Evolutionary conservation across 2,329 filamentous ascomycete genomes (phyloP).

Genomic region (Penicillium sp.): DNA sequence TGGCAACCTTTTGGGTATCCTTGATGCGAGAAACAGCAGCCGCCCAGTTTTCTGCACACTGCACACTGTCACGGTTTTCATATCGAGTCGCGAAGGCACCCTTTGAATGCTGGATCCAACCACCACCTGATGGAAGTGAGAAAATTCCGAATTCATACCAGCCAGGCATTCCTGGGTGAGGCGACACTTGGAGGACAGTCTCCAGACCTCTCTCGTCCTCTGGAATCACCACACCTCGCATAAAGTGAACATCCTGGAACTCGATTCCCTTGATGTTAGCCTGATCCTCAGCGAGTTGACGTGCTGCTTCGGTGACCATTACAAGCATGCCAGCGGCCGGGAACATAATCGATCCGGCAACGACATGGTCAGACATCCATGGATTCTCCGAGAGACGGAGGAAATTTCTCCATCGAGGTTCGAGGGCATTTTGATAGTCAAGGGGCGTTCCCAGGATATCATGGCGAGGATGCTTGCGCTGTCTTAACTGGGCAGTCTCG

Average conservation of each 20-base stretch:
- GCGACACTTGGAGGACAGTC: slow-evolving; percentile 20
- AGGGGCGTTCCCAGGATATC: slow-evolving; percentile 27
- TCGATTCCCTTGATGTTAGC: slow-evolving; percentile 18
- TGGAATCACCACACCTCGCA: slow-evolving; percentile 23
- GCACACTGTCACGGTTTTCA: slow-evolving; percentile 8
- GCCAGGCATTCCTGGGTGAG: slow-evolving; percentile 18
- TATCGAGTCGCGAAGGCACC: slow-evolving; percentile 17
- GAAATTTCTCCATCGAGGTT: slow-evolving; percentile 50
- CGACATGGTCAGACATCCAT: slow-evolving; percentile 54
- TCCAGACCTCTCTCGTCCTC: slow-evolving; percentile 24
- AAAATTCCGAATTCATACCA: slow-evolving; percentile 27
- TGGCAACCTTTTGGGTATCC: slow-evolving; percentile 16
- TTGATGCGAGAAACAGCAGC: slow-evolving; percentile 18
- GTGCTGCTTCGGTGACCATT: slow-evolving; percentile 28
- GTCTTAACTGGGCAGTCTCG: slow-evolving; percentile 24
- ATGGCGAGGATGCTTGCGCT: slow-evolving; percentile 22
- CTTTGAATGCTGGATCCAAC: slow-evolving; percentile 25
- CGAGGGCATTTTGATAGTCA: slow-evolving; percentile 22
- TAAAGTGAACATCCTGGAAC: slow-evolving; percentile 23
- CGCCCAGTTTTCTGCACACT: slow-evolving; percentile 18
- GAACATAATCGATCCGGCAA: slow-evolving; percentile 27
- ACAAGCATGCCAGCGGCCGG: slow-evolving; percentile 30
- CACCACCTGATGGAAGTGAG: slow-evolving; percentile 20
- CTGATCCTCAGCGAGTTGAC: slow-evolving; percentile 18
- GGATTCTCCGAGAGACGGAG: slow-evolving; percentile 23